Conservation (phyloP, 2,329 filamentous ascomycete species). For the Cladosporium sp. region DNA sequence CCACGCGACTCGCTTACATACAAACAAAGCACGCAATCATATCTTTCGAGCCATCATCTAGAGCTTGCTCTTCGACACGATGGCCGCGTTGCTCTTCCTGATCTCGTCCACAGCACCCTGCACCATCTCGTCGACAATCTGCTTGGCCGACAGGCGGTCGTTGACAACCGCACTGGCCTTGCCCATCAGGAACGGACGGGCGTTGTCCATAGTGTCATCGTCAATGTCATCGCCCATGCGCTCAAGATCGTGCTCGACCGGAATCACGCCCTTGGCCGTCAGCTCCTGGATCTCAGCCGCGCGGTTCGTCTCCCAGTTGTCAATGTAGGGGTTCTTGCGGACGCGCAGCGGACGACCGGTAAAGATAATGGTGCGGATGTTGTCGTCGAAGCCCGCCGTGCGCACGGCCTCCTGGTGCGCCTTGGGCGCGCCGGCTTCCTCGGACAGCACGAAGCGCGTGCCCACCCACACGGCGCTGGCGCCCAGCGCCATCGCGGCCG, state of each 20-base stretch:
- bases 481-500: constrained; percentile 86
- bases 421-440: constrained; percentile 90
- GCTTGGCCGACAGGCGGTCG: constrained; percentile 86
- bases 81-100: constrained; percentile 17
- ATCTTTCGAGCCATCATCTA: constrained; percentile 16
- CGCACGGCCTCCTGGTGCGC: constrained; percentile 92
- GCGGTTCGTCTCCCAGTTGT: constrained; percentile 94
- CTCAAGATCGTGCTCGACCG: constrained; percentile 91
- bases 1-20: constrained; percentile 5
- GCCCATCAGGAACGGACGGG: constrained; percentile 89
- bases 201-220: constrained; percentile 87
- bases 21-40: background rate
- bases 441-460: constrained; percentile 86
- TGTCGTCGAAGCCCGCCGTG: constrained; percentile 90
- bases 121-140: constrained; percentile 90
- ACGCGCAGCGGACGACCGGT: constrained; percentile 92
- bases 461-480: constrained; percentile 93
- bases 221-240: constrained; percentile 60
- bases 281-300: constrained; percentile 85
- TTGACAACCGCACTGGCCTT: constrained; percentile 92
- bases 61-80: constrained; percentile 32
- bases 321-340: constrained; percentile 86
- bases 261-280: constrained; percentile 80
- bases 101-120: constrained; percentile 54
- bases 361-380: constrained; percentile 95